phyloP scores from a whole-genome alignment of 116 monocot genomes.

The Phalaenopsis hybrid region DNA sequence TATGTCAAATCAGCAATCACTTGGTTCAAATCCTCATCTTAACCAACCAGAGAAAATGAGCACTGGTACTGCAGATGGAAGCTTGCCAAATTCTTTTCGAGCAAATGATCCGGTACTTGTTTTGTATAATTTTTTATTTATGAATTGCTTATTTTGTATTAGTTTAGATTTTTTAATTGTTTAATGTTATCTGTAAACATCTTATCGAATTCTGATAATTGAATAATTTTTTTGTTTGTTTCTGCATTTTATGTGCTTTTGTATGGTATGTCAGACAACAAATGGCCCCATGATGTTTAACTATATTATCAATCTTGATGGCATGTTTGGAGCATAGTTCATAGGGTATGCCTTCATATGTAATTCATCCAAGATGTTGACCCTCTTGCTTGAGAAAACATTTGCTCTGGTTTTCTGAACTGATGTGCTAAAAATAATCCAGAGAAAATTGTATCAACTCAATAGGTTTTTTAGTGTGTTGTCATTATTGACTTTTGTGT shows the following conservation, averaged over 20 bases:
- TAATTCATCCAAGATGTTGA: not conserved
- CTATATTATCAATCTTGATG: not conserved
- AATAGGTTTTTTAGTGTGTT: not conserved
- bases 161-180: not conserved
- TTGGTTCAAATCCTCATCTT: slow-evolving; percentile 26
- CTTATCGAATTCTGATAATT: not conserved
- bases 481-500: not conserved
- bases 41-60: slow-evolving; percentile 27
- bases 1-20: slow-evolving; percentile 31
- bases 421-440: not conserved
- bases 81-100: slow-evolving; percentile 58
- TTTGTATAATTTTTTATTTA: not conserved
- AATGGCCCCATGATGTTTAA: not conserved
- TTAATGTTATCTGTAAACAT: not conserved
- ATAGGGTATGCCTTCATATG: not conserved
- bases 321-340: not conserved
- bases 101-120: slow-evolving; percentile 29
- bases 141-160: not conserved
- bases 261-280: not conserved
- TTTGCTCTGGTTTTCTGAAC: not conserved
- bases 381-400: not conserved
- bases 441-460: not conserved
- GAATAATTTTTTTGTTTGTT: not conserved
- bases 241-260: not conserved
- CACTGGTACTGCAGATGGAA: slow-evolving; percentile 25